Evolutionary conservation across 2,329 filamentous ascomycete species (phyloP).

Genomic region (Scopulariopsis brevicaulis): DNA sequence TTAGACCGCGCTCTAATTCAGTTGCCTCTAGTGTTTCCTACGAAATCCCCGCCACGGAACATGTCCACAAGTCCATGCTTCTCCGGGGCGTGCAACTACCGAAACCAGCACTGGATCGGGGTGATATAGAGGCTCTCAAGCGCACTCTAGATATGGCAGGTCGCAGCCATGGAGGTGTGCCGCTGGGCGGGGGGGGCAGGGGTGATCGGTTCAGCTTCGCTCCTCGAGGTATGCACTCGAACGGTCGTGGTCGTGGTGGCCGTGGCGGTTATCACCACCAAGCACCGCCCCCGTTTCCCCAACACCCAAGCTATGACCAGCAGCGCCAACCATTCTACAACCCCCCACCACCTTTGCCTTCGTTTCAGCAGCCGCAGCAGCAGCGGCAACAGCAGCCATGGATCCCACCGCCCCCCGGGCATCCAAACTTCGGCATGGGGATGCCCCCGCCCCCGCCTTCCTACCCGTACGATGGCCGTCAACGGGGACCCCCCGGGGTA

Average conservation of each 20-base stretch:
- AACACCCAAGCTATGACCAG: slow-evolving; percentile 8
- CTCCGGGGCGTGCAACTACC: slow-evolving; percentile 72
- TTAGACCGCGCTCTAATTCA: slow-evolving; percentile 11
- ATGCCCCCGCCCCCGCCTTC: slow-evolving; percentile 33
- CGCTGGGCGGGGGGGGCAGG: slow-evolving; percentile 33
- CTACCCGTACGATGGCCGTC: slow-evolving; percentile 1
- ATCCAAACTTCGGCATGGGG: slow-evolving; percentile 27
- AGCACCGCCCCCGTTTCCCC: neutral
- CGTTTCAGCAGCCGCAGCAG: slow-evolving; percentile 9
- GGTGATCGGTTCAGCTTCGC: slow-evolving; percentile 13
- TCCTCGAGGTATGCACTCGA: neutral
- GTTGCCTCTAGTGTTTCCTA: slow-evolving; percentile 60
- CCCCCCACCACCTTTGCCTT: slow-evolving; percentile 7
- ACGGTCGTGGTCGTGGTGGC: slow-evolving; percentile 2
- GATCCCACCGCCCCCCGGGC: slow-evolving; percentile 32
- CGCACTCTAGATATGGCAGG: slow-evolving; percentile 53
- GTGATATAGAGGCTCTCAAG: slow-evolving; percentile 64
- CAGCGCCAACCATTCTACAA: slow-evolving; percentile 8
- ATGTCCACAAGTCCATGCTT: slow-evolving; percentile 88
- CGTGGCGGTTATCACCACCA: neutral
- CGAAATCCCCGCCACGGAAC: slow-evolving; percentile 60
- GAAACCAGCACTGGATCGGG: slow-evolving; percentile 57
- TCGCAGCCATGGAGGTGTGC: slow-evolving; percentile 55
- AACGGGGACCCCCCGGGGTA: neutral
- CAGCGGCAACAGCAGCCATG: slow-evolving; percentile 14